phyloP scores from a whole-genome alignment of 139 green algal genomes.

The Monoraphidium neglectum region DNA sequence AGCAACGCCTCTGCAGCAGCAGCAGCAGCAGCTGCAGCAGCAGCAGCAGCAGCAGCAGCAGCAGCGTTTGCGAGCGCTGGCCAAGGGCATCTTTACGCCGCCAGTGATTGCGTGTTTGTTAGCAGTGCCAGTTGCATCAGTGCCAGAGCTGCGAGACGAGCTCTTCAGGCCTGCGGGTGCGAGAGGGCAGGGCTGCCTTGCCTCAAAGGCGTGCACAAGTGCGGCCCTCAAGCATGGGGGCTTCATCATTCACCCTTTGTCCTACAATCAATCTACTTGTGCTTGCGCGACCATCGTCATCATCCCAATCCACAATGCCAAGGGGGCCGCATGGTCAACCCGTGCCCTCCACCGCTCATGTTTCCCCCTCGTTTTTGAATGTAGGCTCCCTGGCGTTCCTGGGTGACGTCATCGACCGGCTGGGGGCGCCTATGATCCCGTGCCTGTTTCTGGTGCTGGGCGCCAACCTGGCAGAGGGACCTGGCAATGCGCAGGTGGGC shows the following conservation, averaged over 20 bases:
- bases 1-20: too few relatives aligned
- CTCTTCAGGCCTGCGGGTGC: slow-evolving; percentile 30
- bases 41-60: slow-evolving; percentile 19
- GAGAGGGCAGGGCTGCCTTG: background rate
- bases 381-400: slow-evolving; percentile 25
- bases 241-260: too few relatives aligned
- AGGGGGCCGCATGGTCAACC: too few relatives aligned
- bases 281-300: too few relatives aligned
- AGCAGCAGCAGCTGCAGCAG: background rate
- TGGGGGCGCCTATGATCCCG: slow-evolving; percentile 38
- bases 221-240: too few relatives aligned
- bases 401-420: slow-evolving; percentile 31
- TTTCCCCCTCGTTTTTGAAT: background rate
- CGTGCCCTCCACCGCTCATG: too few relatives aligned
- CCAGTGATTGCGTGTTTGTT: slow-evolving; percentile 30
- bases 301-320: too few relatives aligned
- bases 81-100: slow-evolving; percentile 23
- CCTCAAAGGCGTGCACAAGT: too few relatives aligned
- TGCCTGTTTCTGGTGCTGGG: slow-evolving; percentile 57
- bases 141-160: slow-evolving; percentile 1
- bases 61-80: background rate
- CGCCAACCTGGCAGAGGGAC: slow-evolving; percentile 48
- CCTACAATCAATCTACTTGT: too few relatives aligned
- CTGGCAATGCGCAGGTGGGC: slow-evolving; percentile 11
- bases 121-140: slow-evolving; percentile 28